Percentiles rank a stretch among this genome's conserved stretches.
Conservation (phyloP, 164 flowering plant species). For the Magnolia changhungtana region DNA sequence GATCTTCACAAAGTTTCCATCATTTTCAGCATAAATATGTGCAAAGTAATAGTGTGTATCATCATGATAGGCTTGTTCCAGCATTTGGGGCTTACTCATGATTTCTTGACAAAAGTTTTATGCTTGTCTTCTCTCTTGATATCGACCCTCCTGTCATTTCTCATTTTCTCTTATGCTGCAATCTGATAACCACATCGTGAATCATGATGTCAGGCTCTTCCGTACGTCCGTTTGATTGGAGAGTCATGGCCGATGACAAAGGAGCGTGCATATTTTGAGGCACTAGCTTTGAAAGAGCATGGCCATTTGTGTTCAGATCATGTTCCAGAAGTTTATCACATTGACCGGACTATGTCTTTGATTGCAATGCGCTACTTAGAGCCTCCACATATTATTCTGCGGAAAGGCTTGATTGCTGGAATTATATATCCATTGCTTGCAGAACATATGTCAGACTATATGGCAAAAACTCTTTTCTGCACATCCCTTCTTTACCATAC, state of each 20-base stretch:
- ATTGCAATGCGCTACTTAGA: conserved; percentile 91
- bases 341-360: conserved; percentile 81
- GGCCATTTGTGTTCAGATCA: conserved; percentile 66
- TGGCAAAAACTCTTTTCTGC: conserved; percentile 78
- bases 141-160: background rate
- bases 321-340: conserved; percentile 95
- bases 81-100: too few species aligned
- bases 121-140: too few species aligned
- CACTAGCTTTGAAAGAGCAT: conserved; percentile 60
- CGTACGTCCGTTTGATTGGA: conserved; percentile 88
- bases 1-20: background rate
- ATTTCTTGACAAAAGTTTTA: too few species aligned
- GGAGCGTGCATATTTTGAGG: conserved; percentile 93
- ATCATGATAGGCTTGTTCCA: too few species aligned
- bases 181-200: background rate
- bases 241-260: conserved; percentile 97
- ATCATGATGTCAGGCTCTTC: conserved; percentile 60
- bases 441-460: conserved; percentile 74
- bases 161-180: background rate
- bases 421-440: conserved; percentile 82
- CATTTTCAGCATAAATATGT: background rate
- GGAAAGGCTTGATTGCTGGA: conserved; percentile 93
- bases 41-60: too few species aligned
- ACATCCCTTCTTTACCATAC: conserved; percentile 76
- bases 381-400: conserved; percentile 90